Evolutionary conservation across 768 basidiomycete species (phyloP), one percentile per base, ranked within the genome.

Genomic region (Pleurotus tuber-regium): DNA sequence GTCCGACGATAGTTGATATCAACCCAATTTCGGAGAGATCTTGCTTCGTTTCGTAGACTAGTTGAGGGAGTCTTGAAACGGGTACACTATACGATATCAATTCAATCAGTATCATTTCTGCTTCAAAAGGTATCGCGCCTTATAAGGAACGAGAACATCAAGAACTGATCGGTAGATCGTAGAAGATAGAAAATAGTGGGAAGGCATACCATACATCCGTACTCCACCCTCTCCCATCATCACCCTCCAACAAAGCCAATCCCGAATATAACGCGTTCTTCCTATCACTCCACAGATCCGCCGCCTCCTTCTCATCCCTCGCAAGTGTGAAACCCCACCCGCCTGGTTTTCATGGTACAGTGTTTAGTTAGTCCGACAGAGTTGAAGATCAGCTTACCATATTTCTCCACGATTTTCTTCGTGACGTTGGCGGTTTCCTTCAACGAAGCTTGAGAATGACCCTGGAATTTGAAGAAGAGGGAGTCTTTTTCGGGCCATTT

Each of bases 401-500:
- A 76, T 61, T 78, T 80, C 62, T 75, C 72, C 8, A 80, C 75
- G 24, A 91, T 72, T 41, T 67, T 68, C 56, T 82, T 71, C 23
- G 86, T 82, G 14, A 85, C 72, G 4, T 70, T 68, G 0, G 84
- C 80, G 0, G 84, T 82, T 57, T 87, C 86, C 2, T 71, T 63
- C 18, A 91, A 68, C 2, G 83, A 77, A 2, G 74, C 68, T 1
- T 71, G 69, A 1, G 83, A 78, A 7, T 84, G 77, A 7, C 89
- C 89, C 59, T 92, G 89, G 64, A 96, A 83, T 65, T 93, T 92
- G 77, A 96, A 88, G 71, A 92, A 91, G 11, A 96, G 74, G 19
- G 79, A 82, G 62, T 92, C 89, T 23, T 70, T 72, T 48, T 78
- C 81, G 0, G 79, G 78, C 68, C 83, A 91, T 54, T 75, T 76